Evolutionary conservation across 129 eudicot species (phyloP).

Genomic region (Pittosporum tobira): DNA sequence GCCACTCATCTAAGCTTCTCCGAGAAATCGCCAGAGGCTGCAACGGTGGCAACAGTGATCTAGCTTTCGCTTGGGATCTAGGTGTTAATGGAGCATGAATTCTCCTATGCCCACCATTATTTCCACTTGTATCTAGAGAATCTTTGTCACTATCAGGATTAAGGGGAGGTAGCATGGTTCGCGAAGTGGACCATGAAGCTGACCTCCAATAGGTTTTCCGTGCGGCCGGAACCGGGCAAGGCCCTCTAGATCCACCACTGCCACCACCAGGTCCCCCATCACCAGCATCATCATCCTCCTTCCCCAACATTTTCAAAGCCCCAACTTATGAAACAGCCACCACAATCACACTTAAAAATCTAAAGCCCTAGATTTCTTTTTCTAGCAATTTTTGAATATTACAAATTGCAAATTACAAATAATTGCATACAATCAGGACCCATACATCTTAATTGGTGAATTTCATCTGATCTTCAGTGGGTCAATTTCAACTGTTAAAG

Average conservation of each 20-base stretch:
- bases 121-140: slow-evolving; percentile 35
- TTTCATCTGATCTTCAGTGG: background rate
- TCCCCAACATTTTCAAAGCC: slow-evolving; percentile 40
- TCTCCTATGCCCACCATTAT: slow-evolving; percentile 30
- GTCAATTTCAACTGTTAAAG: slow-evolving; percentile 4
- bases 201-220: slow-evolving; percentile 67
- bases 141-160: slow-evolving; percentile 39
- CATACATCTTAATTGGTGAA: background rate
- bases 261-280: slow-evolving; percentile 19
- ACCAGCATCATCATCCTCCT: slow-evolving; percentile 45
- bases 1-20: slow-evolving; percentile 80
- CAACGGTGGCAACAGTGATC: slow-evolving; percentile 60
- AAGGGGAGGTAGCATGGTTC: slow-evolving; percentile 42
- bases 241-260: slow-evolving; percentile 21
- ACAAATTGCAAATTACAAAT: too few relatives aligned
- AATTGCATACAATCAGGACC: background rate
- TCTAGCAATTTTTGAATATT: background rate
- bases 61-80: slow-evolving; percentile 43
- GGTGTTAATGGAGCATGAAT: slow-evolving; percentile 53
- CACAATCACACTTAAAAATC: slow-evolving; percentile 1
- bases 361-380: background rate
- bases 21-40: slow-evolving; percentile 58
- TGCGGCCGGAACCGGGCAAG: slow-evolving; percentile 27
- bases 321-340: background rate
- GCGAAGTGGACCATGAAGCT: slow-evolving; percentile 76